Percentiles rank a stretch among this genome's conserved stretches.
Evolutionary conservation across 129 eudicot genomes (phyloP).

Genomic region (Cynara cardunculus): DNA sequence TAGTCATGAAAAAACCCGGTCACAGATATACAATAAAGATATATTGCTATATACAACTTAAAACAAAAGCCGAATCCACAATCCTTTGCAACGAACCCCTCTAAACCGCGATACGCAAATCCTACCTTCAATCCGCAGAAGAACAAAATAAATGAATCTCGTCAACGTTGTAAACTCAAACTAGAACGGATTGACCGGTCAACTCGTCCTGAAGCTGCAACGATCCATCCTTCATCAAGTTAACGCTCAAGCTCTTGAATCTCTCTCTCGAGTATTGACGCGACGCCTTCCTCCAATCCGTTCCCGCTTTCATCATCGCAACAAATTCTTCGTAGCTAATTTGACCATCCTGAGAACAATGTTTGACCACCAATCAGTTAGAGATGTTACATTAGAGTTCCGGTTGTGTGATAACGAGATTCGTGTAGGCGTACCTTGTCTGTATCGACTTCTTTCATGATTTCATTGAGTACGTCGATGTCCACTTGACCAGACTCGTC

Average conservation of each 20-base stretch:
- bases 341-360: conserved; percentile 65
- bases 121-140: conserved; percentile 22
- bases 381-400: no score
- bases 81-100: conserved; percentile 22
- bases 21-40: conserved; percentile 27
- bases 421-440: conserved; percentile 55
- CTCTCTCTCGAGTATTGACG: conserved; percentile 91
- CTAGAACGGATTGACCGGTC: conserved; percentile 67
- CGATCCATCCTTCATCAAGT: conserved; percentile 90
- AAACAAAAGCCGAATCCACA: conserved; percentile 29
- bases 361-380: conserved; percentile 15
- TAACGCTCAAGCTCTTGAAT: conserved; percentile 85
- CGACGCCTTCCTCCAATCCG: conserved; percentile 99
- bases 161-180: conserved; percentile 32
- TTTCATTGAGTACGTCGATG: conserved; percentile 56
- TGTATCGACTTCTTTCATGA: conserved; percentile 91
- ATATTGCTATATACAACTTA: conserved; percentile 30
- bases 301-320: conserved; percentile 97
- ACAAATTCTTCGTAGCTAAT: conserved; percentile 92
- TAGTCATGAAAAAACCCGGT: conserved; percentile 20
- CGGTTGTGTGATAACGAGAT: not conserved
- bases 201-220: conserved; percentile 74
- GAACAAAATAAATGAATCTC: conserved; percentile 30
- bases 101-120: conserved; percentile 21
- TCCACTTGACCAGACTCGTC: conserved; percentile 86